Evolutionary conservation across 371 early-diverging fungal genomes (phyloP).

Genomic region (Mortierella sp.): DNA sequence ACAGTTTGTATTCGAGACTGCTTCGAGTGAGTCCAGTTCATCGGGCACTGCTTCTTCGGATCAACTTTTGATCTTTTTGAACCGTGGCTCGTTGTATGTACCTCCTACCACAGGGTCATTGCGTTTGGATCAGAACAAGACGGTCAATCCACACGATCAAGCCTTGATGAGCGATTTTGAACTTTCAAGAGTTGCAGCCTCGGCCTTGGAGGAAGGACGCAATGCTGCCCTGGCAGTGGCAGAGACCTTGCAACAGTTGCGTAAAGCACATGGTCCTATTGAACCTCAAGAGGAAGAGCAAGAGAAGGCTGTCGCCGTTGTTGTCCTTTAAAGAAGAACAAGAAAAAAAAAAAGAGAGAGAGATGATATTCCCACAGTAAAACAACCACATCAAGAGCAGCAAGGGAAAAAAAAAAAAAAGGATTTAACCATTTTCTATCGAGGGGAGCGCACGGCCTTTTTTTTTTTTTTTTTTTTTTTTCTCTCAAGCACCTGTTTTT

Average conservation of each 20-base stretch:
- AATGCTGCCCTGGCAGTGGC: conserved; percentile 36
- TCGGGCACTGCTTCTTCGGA: too few relatives aligned
- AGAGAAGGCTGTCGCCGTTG: conserved; percentile 22
- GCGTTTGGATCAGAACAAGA: not conserved
- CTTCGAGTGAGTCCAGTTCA: not conserved
- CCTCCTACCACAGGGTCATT: not conserved
- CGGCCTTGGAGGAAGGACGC: conserved; percentile 27
- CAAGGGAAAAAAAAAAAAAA: too few relatives aligned
- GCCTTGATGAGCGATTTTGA: conserved; percentile 41
- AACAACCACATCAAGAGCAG: too few relatives aligned
- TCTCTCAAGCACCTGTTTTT: too few relatives aligned
- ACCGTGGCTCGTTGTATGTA: conserved; percentile 32
- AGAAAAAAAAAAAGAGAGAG: not conserved
- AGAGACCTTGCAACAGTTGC: conserved; percentile 26
- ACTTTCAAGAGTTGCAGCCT: conserved; percentile 27
- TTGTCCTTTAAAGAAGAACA: conserved; percentile 18
- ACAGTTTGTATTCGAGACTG: conserved; percentile 30
- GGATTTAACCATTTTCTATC: too few relatives aligned
- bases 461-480: too few relatives aligned
- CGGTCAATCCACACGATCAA: conserved; percentile 17
- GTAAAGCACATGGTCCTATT: conserved; percentile 9
- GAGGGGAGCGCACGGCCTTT: too few relatives aligned
- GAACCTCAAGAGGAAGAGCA: not conserved
- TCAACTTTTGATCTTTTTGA: conserved; percentile 33
- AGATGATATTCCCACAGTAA: too few relatives aligned